phyloP scores from a whole-genome alignment of 2,329 filamentous ascomycete genomes.

The Fusarium nygamai region DNA sequence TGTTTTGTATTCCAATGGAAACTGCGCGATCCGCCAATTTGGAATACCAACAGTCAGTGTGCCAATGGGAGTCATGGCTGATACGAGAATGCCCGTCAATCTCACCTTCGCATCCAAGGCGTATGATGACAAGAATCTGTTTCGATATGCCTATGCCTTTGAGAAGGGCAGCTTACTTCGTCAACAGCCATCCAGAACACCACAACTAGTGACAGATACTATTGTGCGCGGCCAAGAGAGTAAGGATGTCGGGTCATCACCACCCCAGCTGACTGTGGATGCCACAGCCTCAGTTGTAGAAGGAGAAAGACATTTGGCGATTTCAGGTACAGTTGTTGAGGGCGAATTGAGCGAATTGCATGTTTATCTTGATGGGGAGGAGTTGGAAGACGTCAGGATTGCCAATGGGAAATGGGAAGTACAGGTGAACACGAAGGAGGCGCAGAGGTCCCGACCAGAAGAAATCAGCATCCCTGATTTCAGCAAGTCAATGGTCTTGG shows the following conservation, averaged over 20 bases:
- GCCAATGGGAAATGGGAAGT: not conserved
- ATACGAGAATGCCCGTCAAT: not conserved
- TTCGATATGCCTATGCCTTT: not conserved
- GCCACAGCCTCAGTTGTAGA: not conserved
- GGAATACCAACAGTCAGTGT: not conserved
- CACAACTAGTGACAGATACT: not conserved
- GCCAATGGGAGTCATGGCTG: not conserved
- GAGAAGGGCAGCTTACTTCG: not conserved
- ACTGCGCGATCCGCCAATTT: not conserved
- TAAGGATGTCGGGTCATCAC: not conserved
- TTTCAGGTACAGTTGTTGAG: not conserved
- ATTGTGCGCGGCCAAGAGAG: not conserved
- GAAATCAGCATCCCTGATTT: not conserved
- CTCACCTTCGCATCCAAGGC: constrained; percentile 1
- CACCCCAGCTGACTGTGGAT: not conserved
- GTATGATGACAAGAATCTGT: not conserved
- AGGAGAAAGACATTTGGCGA: not conserved
- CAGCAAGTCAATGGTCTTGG: not conserved
- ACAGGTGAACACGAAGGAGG: rapidly evolving
- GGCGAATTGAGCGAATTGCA: not conserved
- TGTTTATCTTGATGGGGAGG: not conserved
- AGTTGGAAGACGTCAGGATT: not conserved
- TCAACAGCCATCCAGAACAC: not conserved
- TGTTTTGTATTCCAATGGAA: not conserved
- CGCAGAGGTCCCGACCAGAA: not conserved